These are phyloP conservation scores for Saccharum officinarum DNA, from an alignment of 176 grass and related monocot species.

Conservation along the genomic window DNA sequence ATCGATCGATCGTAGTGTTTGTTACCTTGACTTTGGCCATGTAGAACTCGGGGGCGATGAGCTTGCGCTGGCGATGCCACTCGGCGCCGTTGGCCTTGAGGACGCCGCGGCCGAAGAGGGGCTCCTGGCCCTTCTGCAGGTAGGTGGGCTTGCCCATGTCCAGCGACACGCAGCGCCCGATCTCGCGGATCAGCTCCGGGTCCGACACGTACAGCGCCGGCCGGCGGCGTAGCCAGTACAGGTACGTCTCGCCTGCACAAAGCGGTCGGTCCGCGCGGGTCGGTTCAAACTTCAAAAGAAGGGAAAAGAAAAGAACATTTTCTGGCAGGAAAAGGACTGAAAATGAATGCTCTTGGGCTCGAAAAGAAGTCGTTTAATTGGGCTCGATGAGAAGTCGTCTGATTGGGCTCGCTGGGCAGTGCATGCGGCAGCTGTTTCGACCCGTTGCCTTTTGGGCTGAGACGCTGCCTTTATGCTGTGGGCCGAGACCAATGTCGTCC, in stretches of 20 bases:
- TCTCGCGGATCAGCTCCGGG: conserved; percentile 77
- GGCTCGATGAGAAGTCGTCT: background rate
- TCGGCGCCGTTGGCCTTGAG: conserved; percentile 70
- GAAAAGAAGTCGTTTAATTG: too few species aligned
- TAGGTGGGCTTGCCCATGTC: conserved; percentile 84
- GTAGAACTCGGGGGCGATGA: conserved; percentile 89
- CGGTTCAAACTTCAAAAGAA: too few species aligned
- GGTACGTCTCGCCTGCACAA: conserved; percentile 61
- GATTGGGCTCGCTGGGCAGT: background rate
- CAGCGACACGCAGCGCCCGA: conserved; percentile 71
- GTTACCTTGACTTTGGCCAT: conserved; percentile 56
- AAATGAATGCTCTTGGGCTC: background rate
- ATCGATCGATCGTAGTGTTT: background rate
- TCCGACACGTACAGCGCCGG: conserved; percentile 84
- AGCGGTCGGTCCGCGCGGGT: background rate
- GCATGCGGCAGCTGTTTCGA: background rate
- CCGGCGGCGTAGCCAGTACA: conserved; percentile 69
- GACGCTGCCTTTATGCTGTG: background rate
- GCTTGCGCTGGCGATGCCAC: conserved; percentile 76
- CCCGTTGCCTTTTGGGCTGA: background rate
- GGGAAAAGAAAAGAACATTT: background rate
- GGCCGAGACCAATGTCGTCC: background rate
- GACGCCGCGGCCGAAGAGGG: conserved; percentile 79
- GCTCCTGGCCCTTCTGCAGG: conserved; percentile 83
- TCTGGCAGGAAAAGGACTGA: too few species aligned